phyloP scores from a whole-genome alignment of 768 basidiomycete genomes.

The Podaxis sp. region DNA sequence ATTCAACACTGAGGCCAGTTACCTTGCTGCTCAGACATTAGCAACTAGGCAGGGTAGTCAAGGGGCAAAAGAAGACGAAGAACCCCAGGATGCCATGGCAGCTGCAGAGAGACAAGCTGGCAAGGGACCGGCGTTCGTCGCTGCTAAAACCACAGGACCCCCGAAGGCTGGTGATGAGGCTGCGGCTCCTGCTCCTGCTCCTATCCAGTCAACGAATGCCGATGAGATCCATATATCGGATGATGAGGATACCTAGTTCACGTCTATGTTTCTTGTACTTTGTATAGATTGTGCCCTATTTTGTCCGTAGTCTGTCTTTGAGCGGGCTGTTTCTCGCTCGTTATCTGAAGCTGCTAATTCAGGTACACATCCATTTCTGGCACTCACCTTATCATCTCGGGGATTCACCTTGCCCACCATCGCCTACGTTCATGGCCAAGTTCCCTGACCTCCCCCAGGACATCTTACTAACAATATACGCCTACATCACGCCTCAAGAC shows the following conservation, averaged over 20 bases:
- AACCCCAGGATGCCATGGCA: conserved; percentile 81
- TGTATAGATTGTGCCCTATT: background rate
- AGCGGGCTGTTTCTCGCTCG: too few relatives aligned
- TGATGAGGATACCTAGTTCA: conserved; percentile 63
- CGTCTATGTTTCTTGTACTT: conserved; percentile 18
- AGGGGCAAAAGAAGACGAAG: conserved; percentile 32
- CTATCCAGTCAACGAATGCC: conserved; percentile 46
- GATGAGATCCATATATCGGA: conserved; percentile 91
- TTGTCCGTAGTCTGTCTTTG: background rate
- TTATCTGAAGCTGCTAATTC: background rate
- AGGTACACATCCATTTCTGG: background rate
- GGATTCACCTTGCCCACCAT: background rate
- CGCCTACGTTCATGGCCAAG: background rate
- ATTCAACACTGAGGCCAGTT: conserved; percentile 96
- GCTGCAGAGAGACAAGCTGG: conserved; percentile 69
- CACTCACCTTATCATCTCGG: background rate
- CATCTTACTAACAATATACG: conserved; percentile 9
- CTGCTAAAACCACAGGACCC: conserved; percentile 59
- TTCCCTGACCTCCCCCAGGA: conserved; percentile 14
- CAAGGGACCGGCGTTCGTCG: conserved; percentile 75
- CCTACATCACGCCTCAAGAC: conserved; percentile 30
- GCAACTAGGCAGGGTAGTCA: conserved; percentile 62
- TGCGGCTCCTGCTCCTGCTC: conserved; percentile 29
- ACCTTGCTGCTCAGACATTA: conserved; percentile 87
- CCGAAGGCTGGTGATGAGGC: conserved; percentile 34